A percentile compares a stretch with the other conserved stretches of the same genome.
Conservation (phyloP, 257 asterid genomes). For the Solanum medicagineum region DNA sequence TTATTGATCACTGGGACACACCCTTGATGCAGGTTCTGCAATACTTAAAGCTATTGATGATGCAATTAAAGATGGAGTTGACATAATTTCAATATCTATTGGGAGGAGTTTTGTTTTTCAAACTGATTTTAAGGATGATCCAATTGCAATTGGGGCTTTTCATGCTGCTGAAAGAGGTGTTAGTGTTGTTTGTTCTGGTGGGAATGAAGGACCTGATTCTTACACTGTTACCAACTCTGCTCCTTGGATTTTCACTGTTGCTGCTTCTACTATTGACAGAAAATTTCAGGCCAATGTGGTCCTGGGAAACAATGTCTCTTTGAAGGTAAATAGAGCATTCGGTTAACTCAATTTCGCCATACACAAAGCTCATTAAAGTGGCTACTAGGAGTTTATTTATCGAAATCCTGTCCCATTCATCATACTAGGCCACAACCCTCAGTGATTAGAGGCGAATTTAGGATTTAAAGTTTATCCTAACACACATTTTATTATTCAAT, state of each 20-base stretch:
- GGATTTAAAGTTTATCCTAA: not conserved
- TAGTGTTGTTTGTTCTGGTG: constrained; percentile 54
- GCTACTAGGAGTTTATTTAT: not conserved
- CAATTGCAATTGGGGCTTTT: constrained; percentile 70
- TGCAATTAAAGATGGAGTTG: constrained; percentile 65
- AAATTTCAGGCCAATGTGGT: constrained; percentile 28
- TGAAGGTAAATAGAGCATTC: constrained; percentile 19
- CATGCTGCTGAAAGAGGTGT: constrained; percentile 56
- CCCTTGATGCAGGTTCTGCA: constrained; percentile 10
- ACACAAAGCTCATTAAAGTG: not conserved
- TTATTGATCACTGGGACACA: not conserved
- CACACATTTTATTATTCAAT: not conserved
- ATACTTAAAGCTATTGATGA: constrained; percentile 64
- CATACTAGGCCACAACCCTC: not conserved
- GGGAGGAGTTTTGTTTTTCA: constrained; percentile 34
- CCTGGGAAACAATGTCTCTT: constrained; percentile 38
- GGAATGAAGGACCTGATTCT: constrained; percentile 58
- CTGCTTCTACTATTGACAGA: constrained; percentile 58
- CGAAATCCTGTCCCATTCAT: not conserved
- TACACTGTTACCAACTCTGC: constrained; percentile 51
- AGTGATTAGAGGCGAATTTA: not conserved
- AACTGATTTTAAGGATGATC: constrained; percentile 40
- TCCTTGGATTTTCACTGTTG: constrained; percentile 76
- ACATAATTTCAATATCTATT: constrained; percentile 55
- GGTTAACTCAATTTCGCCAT: not conserved